These are phyloP conservation scores for Taphrina pruni DNA, from an alignment of 1,139 yeast genomes.

Conservation along the genomic window DNA sequence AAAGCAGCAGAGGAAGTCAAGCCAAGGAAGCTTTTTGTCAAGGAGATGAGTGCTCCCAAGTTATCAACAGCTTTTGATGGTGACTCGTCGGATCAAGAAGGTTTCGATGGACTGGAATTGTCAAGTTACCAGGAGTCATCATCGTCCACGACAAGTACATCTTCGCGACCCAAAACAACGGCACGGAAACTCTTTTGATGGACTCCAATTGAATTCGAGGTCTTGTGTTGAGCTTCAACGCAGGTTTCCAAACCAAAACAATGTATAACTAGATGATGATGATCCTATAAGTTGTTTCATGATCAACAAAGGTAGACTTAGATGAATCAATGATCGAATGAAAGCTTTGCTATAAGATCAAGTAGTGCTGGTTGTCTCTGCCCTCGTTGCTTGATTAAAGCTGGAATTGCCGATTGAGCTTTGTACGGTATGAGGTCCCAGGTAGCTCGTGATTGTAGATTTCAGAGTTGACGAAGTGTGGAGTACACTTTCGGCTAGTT, in stretches of 20 bases:
- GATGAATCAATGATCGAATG: not conserved
- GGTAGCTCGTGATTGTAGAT: too few species aligned
- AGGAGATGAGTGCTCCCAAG: constrained; percentile 25
- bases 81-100: constrained; percentile 2
- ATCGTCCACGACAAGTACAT: not conserved
- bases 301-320: not conserved
- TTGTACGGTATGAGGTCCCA: not conserved
- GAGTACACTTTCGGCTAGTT: not conserved
- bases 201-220: too few species aligned
- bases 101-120: not conserved
- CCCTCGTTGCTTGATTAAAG: too few species aligned
- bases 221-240: too few species aligned
- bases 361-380: too few species aligned
- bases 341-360: not conserved
- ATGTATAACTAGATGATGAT: not conserved
- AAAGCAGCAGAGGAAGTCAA: constrained; percentile 2
- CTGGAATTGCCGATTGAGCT: too few species aligned
- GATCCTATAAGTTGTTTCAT: constrained; percentile 1
- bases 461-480: not conserved
- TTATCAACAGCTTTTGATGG: constrained; percentile 16
- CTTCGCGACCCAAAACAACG: not conserved
- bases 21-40: constrained; percentile 20
- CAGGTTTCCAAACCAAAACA: not conserved
- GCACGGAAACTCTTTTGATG: constrained; percentile 11
- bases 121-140: constrained; percentile 1